Base-by-base conservation (phyloP, 805 yeast genomes). In the Blastobotrys muscicola region DNA sequence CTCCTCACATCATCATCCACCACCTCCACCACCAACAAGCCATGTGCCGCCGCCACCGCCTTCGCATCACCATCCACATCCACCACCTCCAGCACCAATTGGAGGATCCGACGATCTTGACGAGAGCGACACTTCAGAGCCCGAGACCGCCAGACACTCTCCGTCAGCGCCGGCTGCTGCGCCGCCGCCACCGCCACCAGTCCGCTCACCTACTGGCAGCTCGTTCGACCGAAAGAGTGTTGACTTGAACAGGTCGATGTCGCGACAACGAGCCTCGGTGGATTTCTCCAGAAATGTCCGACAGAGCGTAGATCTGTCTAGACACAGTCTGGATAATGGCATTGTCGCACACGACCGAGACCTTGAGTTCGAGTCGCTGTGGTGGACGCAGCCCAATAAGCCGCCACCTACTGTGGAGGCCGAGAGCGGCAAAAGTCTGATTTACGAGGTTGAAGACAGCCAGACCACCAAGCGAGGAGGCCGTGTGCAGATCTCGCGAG, bases 401-500 rank as follows among this genome's bases (percentile, higher is more conserved):
- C 64, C 79, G 4, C 95, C 95, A 2, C 73, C 76, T 0, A 56
- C 65, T 12, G 57, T 80, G 20, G 59, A 64, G 40, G 62, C 66
- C 11, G 59, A 64, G 40, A 60, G 64, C 14, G 73, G 74, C 2
- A 67, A 60, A 35, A 82, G 79, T 14, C 57, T 79, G 29, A 66
- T 75, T 12, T 77, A 62, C 58, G 95, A 86, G 58, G 72, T 78
- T 15, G 95, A 86, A 45, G 74, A 76, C 23, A 66, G 71, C 45
- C 55, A 57, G 10, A 64, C 80, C 6, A 51, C 51, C 10, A 83
- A 82, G 54, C 74, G 95, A 51, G 75, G 76, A 9, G 75, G 75
- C 16, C 65, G 76, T 35, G 62, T 72, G 5, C 48, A 65, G 42
- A 62, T 69, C 3, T 67, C 74, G 49, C 70, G 82, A 43, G 87